Evolutionary conservation across 2,329 filamentous ascomycete species (phyloP), one percentile per base, ranked within the genome.

Genomic region (Pseudomassariella vexata): DNA sequence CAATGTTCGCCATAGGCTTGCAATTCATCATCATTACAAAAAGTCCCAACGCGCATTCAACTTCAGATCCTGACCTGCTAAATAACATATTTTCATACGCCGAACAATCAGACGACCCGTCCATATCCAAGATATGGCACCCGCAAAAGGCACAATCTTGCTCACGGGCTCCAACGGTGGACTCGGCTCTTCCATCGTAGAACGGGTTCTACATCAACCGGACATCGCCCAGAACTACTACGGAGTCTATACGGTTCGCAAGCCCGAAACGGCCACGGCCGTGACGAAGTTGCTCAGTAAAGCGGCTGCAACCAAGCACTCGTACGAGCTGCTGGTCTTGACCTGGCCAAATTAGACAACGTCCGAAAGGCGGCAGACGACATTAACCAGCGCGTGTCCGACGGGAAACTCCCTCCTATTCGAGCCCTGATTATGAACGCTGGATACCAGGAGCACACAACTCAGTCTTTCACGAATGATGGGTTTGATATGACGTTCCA

Each of bases 121-220:
- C n/a, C n/a, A n/a, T n/a, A n/a, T n/a, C n/a, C n/a, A n/a, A n/a
- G n/a, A n/a, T n/a, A 24, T 19, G 21, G 21, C 21, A 18, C 6
- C 22, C 30, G 9, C 5, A 12, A 27, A 26, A 33, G 55, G 58
- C 34, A 48, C 54, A 2, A 51, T 63, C 17, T 23, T 63, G 3
- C 37, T 62, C 8, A 64, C 60, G 5, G 60, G 59, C 6, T 44
- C 57, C 21, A 63, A 63, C 34, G 60, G 60, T 24, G 55, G 57
- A 14, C 50, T 64, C 18, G 59, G 59, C 6, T 54, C 52, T 9
- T 48, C 51, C 15, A 56, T 59, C 6, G 50, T 57, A 8, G 27
- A 37, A 4, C 41, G 49, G 6, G 49, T 63, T 19, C 23, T 57
- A 21, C 36, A 39, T 11, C 46, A 36, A 9, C 41, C 50, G 1